Conservation (phyloP, 2,329 filamentous ascomycete species). For the Ceratocystis harringtonii region DNA sequence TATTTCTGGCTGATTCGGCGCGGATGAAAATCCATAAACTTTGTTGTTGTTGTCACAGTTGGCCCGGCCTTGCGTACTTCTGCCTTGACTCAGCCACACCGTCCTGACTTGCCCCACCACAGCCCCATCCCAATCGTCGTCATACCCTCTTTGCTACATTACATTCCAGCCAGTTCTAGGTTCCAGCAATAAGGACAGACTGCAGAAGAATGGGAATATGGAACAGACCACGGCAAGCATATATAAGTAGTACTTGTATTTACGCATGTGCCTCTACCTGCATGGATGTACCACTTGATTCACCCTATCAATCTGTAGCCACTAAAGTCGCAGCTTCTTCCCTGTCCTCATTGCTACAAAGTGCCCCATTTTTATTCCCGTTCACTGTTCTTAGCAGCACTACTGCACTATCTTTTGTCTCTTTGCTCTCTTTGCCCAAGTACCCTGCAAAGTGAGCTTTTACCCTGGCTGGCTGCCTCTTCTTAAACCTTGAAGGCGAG, state of each 20-base stretch:
- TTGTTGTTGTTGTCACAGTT: too few relatives aligned
- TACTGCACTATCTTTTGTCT: background rate
- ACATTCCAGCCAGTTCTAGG: background rate
- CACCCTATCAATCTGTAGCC: background rate
- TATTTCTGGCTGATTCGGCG: too few relatives aligned
- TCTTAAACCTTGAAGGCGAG: background rate
- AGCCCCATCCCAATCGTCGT: constrained; percentile 11
- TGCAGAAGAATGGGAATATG: too few relatives aligned
- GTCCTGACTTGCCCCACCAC: constrained; percentile 9
- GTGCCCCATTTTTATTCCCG: background rate
- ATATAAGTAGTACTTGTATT: background rate
- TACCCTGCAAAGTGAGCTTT: constrained; percentile 1
- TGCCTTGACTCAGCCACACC: background rate
- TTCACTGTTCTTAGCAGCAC: background rate
- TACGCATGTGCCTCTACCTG: background rate
- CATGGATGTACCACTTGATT: background rate
- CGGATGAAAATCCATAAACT: too few relatives aligned
- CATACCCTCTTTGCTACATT: constrained; percentile 6
- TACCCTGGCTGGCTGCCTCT: constrained; percentile 14
- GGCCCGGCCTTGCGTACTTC: background rate
- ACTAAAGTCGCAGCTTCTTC: background rate
- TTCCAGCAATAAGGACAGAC: background rate
- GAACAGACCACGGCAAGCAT: background rate
- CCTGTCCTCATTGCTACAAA: background rate
- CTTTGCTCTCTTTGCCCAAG: background rate